Evolutionary conservation across 2,329 filamentous ascomycete genomes (phyloP), one percentile per base, ranked within the genome.

Genomic region (Microascus cirrosus): DNA sequence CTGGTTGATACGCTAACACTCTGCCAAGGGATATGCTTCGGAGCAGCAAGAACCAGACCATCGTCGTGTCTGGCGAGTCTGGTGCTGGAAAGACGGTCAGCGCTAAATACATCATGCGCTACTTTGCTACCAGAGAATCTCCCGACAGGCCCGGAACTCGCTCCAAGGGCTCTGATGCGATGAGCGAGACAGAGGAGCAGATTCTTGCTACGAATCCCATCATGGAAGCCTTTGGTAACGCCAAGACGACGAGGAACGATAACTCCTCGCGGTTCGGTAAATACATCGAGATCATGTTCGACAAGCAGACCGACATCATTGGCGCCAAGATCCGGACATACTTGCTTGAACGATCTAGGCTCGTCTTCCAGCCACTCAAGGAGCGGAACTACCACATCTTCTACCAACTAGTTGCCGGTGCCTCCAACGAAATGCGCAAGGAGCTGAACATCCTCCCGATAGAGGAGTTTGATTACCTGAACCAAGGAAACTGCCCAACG

Each of bases 221-320:
- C 70, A 99, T 99, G 94, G 94, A 99, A 82, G 93, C 94, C 36
- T 99, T 99, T 69, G 94, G 94, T 71, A 99, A 99, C 77, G 94
- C 94, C 58, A 99, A 99, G 77, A 99, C 94, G n/a, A 99, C 94
- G 12, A 83, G 94, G 71, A 99, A 99, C 76, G 94, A 99, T 75
- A 99, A 99, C 75, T 99, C 94, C 52, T 99, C 94, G 50, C 85
- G 94, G 68, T 99, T 99, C 73, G 94, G 94, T 71, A 99, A 99
- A 79, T 99, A 99, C 73, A 97, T 99, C 66, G 94, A 99, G 76
- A 99, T 99, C 70, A 93, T 97, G 90, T 99, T 99, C 72, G 92
- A 97, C 74, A 84, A 90, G 62, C 83, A 87, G 67, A 96, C 90
- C 61, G 94, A 95, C 70, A 99, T 99, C 66, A 96, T 97, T 68